Percentiles rank a stretch among this genome's conserved stretches.
Conservation (phyloP, 2,329 filamentous ascomycete genomes). For the Calonectria montana region DNA sequence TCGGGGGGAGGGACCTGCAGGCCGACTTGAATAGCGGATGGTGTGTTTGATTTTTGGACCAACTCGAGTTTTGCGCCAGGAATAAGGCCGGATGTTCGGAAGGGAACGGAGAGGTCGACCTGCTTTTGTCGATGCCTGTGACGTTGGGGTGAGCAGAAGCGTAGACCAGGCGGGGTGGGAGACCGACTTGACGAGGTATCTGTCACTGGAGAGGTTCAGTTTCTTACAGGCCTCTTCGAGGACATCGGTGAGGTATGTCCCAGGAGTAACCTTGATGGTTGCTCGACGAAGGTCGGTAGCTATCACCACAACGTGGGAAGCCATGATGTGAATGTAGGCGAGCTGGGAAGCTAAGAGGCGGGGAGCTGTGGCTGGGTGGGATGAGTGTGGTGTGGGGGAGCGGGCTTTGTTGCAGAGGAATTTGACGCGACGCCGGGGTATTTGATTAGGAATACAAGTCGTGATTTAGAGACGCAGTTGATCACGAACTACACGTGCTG, state of each 20-base stretch:
- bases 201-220: slow-evolving; percentile 77
- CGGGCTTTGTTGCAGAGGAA: neutral
- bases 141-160: neutral
- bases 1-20: slow-evolving; percentile 84
- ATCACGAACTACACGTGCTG: neutral
- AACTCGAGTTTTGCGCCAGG: slow-evolving; percentile 94
- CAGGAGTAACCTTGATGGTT: slow-evolving; percentile 84
- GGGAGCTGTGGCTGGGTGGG: neutral
- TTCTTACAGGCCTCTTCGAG: slow-evolving; percentile 89
- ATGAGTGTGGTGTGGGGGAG: neutral
- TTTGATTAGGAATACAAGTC: neutral
- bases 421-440: neutral
- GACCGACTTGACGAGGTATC: slow-evolving; percentile 82
- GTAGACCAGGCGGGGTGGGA: neutral
- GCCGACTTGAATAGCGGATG: slow-evolving; percentile 88
- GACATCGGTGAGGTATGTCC: slow-evolving; percentile 85
- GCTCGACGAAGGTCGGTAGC: slow-evolving; percentile 81
- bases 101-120: slow-evolving; percentile 86
- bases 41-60: slow-evolving; percentile 85
- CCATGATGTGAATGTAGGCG: slow-evolving; percentile 65
- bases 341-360: slow-evolving; percentile 3
- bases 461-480: neutral
- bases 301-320: slow-evolving; percentile 89
- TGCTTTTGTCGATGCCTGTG: slow-evolving; percentile 84
- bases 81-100: slow-evolving; percentile 83